Percentiles rank a stretch among this genome's conserved stretches.
Evolutionary conservation across 306 rosid species (phyloP).

Genomic region (Lathyrus aphaca): DNA sequence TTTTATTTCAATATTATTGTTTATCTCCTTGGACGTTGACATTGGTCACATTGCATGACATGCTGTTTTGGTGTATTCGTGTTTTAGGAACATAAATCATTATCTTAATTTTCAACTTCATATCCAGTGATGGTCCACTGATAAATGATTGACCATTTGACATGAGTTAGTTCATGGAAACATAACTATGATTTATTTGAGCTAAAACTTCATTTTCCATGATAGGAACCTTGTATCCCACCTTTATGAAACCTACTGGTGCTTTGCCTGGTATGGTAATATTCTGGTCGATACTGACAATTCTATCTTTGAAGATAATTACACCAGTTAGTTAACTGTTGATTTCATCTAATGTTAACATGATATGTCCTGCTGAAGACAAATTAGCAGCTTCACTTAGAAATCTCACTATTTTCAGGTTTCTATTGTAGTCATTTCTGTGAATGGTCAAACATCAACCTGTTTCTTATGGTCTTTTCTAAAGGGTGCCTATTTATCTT

Average conservation of each 20-base stretch:
- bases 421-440: not conserved
- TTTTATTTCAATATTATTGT: constrained; percentile 40
- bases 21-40: constrained; percentile 13
- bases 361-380: not conserved
- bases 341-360: constrained; percentile 16
- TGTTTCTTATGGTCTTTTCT: constrained; percentile 1
- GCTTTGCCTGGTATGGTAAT: constrained; percentile 18
- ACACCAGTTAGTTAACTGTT: not conserved
- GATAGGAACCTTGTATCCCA: not conserved
- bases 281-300: constrained; percentile 20
- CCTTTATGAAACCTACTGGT: not conserved
- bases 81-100: no score
- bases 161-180: constrained; percentile 12
- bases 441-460: constrained; percentile 15
- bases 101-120: no score
- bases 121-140: constrained; percentile 22
- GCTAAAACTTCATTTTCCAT: constrained; percentile 9
- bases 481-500: no score
- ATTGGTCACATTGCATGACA: constrained; percentile 16
- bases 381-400: constrained; percentile 3
- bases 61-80: constrained; percentile 3
- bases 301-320: not conserved
- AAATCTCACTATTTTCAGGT: not conserved
- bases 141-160: constrained; percentile 3
- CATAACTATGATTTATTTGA: not conserved